Evolutionary conservation across 139 green algal genomes (phyloP), one percentile per base, ranked within the genome.

Genomic region (Chlamydomonas incerta): DNA sequence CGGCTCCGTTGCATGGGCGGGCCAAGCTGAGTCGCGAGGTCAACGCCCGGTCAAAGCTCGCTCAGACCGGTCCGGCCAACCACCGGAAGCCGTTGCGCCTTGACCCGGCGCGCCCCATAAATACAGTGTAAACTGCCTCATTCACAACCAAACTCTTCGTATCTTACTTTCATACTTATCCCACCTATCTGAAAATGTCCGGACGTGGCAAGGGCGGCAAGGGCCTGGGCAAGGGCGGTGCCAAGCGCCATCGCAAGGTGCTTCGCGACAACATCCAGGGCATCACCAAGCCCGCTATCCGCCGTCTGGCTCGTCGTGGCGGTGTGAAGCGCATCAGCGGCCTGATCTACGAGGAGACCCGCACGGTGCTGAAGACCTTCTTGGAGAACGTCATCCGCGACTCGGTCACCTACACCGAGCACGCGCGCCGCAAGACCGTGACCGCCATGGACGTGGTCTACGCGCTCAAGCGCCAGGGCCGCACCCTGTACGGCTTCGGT

Each of bases 391-490:
- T 98, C 35, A 96, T 97, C 88, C 92, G 96, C 71, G 97, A 99
- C 86, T 95, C 96, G 33, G 97, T 99, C 47, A 99, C 97, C 88
- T 99, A 99, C 95, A 98, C 96, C 68, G 96, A 99, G 95, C 96
- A 99, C 94, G 96, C 96, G 50, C 92, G 96, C 77, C 93, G 96
- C 86, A 99, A 98, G 96, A 99, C 96, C 26, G 96, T 99, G 47
- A 98, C 96, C 29, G 96, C 96, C 37, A 96, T 98, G 91, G 96
- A 99, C 86, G 96, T 99, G 15, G 96, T 98, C 17, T 99, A 98
- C 87, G 95, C 96, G 1, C 96, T 99, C 87, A 85, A 85, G 80
- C 80, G 80, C 66, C 80, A 85, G 80, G 80, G 80, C 80, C 80
- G 80, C 80, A 85, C 80, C 66, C 80, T 85, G 15, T 85, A 85